Conservation (phyloP, 2,329 filamentous ascomycete species). For the Colletotrichum eremochloae region DNA sequence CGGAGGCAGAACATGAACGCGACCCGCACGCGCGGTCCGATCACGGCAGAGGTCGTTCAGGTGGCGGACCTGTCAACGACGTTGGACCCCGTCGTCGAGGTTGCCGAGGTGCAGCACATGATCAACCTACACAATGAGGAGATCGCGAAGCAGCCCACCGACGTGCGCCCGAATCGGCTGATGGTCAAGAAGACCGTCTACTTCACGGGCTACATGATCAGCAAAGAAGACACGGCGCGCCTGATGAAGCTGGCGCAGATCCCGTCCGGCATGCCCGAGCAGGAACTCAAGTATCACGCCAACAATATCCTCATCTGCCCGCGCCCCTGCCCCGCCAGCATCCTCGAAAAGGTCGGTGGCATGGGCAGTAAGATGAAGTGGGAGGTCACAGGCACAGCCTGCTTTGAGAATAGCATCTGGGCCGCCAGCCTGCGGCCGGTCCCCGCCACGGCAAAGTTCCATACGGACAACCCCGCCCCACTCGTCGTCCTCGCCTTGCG, state of each 20-base stretch:
- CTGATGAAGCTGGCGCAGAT: slow-evolving; percentile 78
- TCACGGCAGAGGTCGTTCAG: slow-evolving; percentile 85
- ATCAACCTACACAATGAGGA: slow-evolving; percentile 87
- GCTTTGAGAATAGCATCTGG: slow-evolving; percentile 86
- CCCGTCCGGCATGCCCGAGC: slow-evolving; percentile 71
- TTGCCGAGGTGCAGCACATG: slow-evolving; percentile 88
- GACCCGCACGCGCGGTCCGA: slow-evolving; percentile 69
- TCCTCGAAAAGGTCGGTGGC: slow-evolving; percentile 87
- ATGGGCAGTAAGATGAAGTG: slow-evolving; percentile 87
- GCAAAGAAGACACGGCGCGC: slow-evolving; percentile 76
- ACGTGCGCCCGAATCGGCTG: slow-evolving; percentile 61
- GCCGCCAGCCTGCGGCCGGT: slow-evolving; percentile 84
- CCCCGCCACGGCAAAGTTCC: slow-evolving; percentile 73
- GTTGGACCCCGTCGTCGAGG: slow-evolving; percentile 83
- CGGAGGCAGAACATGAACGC: slow-evolving; percentile 59
- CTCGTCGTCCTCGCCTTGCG: slow-evolving; percentile 86
- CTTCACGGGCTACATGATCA: slow-evolving; percentile 93
- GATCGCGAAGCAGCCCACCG: slow-evolving; percentile 54
- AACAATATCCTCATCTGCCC: slow-evolving; percentile 94
- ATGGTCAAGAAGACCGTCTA: slow-evolving; percentile 89
- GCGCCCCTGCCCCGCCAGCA: slow-evolving; percentile 76
- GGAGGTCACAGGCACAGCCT: slow-evolving; percentile 83
- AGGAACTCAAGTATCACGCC: slow-evolving; percentile 83
- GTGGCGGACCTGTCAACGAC: slow-evolving; percentile 81
- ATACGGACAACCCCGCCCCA: slow-evolving; percentile 84